Conservation (phyloP, 208 protist species). For the Leishmania aethiopica region DNA sequence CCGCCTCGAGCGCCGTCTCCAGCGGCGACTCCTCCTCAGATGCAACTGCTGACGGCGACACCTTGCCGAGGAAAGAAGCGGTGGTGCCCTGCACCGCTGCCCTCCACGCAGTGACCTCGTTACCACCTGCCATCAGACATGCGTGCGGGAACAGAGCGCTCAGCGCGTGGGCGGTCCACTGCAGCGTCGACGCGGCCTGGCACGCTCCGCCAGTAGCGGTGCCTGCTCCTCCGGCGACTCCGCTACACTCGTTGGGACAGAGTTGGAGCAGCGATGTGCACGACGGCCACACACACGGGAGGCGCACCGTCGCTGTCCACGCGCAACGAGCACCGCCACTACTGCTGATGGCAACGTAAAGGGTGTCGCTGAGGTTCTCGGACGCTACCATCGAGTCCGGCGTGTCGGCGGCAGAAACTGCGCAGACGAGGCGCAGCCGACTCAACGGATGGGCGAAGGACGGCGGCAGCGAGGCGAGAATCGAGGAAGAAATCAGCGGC, state of each 20-base stretch:
- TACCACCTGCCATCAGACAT: not conserved
- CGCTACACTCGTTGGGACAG: not conserved
- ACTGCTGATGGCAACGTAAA: conserved; percentile 14
- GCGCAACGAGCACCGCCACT: conserved; percentile 5
- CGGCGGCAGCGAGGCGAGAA: not conserved
- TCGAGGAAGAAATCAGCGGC: conserved; percentile 5
- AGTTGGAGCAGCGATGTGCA: conserved; percentile 14
- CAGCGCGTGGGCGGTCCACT: conserved; percentile 19
- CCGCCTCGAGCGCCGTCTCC: conserved; percentile 17
- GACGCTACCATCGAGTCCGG: not conserved
- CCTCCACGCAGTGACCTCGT: not conserved
- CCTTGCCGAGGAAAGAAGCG: not conserved
- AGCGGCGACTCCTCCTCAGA: not conserved
- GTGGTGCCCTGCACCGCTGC: not conserved
- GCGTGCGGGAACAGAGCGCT: conserved; percentile 9
- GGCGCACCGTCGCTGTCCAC: conserved; percentile 8
- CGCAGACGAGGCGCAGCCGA: conserved; percentile 28
- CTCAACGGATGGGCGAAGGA: conserved; percentile 15
- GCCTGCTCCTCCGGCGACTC: not conserved
- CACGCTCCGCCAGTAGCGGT: not conserved
- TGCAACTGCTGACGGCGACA: not conserved
- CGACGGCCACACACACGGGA: conserved; percentile 20
- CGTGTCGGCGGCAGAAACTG: not conserved
- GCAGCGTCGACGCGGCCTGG: not conserved
- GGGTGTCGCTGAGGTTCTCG: not conserved